Evolutionary conservation across 2,329 filamentous ascomycete species (phyloP).

Genomic region (Scleromitrula shiraiana): DNA sequence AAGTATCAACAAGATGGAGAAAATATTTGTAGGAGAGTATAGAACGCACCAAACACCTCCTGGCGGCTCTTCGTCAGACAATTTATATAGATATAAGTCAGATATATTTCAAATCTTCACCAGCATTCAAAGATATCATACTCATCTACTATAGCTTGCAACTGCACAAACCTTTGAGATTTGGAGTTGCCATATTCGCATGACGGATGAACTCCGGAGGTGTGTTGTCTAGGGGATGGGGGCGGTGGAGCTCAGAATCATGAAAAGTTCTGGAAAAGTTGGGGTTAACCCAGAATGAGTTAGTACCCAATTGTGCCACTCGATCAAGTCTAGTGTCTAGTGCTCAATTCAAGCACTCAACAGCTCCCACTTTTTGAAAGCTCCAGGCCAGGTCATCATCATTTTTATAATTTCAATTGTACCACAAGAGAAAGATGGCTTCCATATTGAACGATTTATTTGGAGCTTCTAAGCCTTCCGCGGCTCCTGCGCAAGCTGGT

Average conservation of each 20-base stretch:
- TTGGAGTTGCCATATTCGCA: not conserved
- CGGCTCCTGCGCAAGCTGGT: slow-evolving; percentile 40
- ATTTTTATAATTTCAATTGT: not conserved
- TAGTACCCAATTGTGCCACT: not conserved
- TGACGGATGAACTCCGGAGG: not conserved
- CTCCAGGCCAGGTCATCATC: slow-evolving; percentile 12
- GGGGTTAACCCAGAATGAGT: not conserved
- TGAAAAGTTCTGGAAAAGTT: not conserved
- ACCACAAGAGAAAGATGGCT: slow-evolving; percentile 27
- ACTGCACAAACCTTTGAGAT: not conserved
- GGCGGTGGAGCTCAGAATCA: not conserved
- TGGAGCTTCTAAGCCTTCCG: slow-evolving; percentile 55
- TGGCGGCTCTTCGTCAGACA: too few species aligned
- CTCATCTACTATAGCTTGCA: too few species aligned
- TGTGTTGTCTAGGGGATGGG: not conserved
- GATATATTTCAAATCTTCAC: too few species aligned
- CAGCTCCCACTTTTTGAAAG: slow-evolving; percentile 6
- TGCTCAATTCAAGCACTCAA: not conserved
- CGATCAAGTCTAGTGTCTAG: too few species aligned
- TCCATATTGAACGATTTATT: slow-evolving; percentile 49
- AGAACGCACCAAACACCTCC: too few species aligned
- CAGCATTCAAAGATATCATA: too few species aligned
- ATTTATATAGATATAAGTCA: too few species aligned
- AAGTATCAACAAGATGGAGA: too few species aligned
- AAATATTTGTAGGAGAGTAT: too few species aligned